Base-by-base conservation (phyloP, 2,329 filamentous ascomycete species). In the Phoma sp. region DNA sequence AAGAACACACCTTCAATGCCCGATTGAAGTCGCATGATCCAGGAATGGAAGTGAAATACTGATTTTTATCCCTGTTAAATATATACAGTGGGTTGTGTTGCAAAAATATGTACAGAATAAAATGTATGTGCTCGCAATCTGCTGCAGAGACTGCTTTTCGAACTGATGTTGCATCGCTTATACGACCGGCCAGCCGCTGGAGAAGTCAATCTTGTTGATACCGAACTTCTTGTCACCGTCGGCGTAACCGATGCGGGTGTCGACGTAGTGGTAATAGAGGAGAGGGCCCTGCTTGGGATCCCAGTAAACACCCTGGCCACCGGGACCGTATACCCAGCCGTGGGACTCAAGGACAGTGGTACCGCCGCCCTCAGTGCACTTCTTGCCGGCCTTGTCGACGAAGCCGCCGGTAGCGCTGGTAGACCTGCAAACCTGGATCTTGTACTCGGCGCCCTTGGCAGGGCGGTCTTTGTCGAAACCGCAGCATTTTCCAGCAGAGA, bases 381-480 rank as follows among this genome's bases (percentile, higher is more conserved):
- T 74, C 15, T 67, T 75, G 1, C 86, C 86, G 44, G 67, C 68
- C 51, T 80, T 74, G 63, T 90, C 87, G 24, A 73, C 83, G 64
- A 85, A 90, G 1, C 76, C 76, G 0, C 84, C 79, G 0, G 77
- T 83, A 4, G 81, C 78, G 6, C 74, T 78, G 1, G 71, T 77
- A 4, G 82, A 84, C n/a, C 85, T 76, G 74, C 87, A 89, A 24
- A 88, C 85, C 65, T 82, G 82, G 68, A 89, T 86, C 68, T 83
- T 84, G 71, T 90, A 90, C 72, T 89, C 87, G n/a, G 76, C 75
- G 4, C 86, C 87, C 0, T 77, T 43, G 0, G 84, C 80, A 0
- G 86, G 85, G 51, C 69, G 74, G 49, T 63, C 75, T 0, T 67
- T 70, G 60, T 87, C 82, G 59, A 84, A 87, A n/a, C 76, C 78